Evolutionary conservation across 202 grass and related monocot species (phyloP), one percentile per base, ranked within the genome.

Genomic region (Musa balbisiana): DNA sequence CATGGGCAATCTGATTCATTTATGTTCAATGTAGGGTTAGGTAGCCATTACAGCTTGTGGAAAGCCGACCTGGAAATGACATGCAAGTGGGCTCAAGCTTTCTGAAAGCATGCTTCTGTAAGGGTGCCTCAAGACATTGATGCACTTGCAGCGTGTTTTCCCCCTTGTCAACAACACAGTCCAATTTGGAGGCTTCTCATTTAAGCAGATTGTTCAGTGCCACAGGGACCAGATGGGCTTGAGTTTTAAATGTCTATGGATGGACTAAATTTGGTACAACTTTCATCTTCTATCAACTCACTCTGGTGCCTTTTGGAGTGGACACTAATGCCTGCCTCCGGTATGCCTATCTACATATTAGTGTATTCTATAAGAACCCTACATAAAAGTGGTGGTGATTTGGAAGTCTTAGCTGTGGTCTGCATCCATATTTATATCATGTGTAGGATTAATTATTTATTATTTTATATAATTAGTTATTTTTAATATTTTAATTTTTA

Each of bases 1-100:
- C 49, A 70, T n/a, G 16, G 33, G 5, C 33, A 6, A 43, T 20
- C 5, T 2, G 17, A 19, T 2, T 25, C 14, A 3, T 51, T 19
- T 20, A 11, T 21, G 11, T 51, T 1, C 67, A 51, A 20, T 70
- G 67, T 20, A 21, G 17, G 17, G 67, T 51, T 16, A 49, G 16
- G 17, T 25, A 59, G 25, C 11, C 58, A 6, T 33, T 59, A n/a
- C 58, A 73, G 71, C 16, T 25, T 19, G 72, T 74, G 25, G 72
- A 50, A 75, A 26, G 8, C 17, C 8, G 60, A 55, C 73, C 21
- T 26, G 73, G 73, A 62, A 20, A 60, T 60, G 73, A n/a, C 73
- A 43, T 75, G 54, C 54, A 59, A 59, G 72, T 74, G 72, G 72
- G 55, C 55, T 43, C 23, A 49, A 58, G 72, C 72, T 29, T 43